These are phyloP conservation scores for Mycena vulgaris DNA, from an alignment of 768 basidiomycete genomes.

Conservation along the genomic window DNA sequence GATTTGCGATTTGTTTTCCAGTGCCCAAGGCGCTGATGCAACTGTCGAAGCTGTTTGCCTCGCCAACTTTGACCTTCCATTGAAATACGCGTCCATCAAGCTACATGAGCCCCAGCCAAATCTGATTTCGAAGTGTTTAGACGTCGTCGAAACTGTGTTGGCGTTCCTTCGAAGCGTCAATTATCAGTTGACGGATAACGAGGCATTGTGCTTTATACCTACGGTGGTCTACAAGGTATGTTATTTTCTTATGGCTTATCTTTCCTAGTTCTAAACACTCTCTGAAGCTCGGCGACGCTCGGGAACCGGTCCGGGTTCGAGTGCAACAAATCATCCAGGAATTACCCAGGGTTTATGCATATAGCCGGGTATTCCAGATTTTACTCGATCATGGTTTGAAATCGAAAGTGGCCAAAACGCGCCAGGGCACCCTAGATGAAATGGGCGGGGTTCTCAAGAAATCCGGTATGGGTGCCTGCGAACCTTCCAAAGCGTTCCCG, in stretches of 20 bases:
- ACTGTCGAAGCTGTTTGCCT: constrained; percentile 75
- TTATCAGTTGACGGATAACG: constrained; percentile 87
- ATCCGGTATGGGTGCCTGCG: constrained; percentile 87
- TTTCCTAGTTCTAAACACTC: constrained; percentile 18
- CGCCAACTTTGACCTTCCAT: constrained; percentile 90
- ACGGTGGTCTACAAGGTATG: constrained; percentile 90
- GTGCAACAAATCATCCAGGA: constrained; percentile 89
- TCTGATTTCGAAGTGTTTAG: constrained; percentile 88
- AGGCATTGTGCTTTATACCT: constrained; percentile 91
- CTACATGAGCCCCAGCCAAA: constrained; percentile 94
- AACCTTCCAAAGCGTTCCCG: constrained; percentile 86
- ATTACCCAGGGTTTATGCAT: constrained; percentile 92
- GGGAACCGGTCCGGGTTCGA: constrained; percentile 85
- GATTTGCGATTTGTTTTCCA: constrained; percentile 83
- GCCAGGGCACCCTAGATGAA: constrained; percentile 90
- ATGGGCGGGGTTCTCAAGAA: constrained; percentile 82
- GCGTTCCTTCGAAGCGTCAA: constrained; percentile 80
- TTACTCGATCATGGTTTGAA: constrained; percentile 91
- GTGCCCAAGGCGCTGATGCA: constrained; percentile 70
- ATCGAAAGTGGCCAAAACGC: constrained; percentile 92
- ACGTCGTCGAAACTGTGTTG: constrained; percentile 85
- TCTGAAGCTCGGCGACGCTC: constrained; percentile 91
- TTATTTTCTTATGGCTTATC: background rate
- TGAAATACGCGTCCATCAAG: constrained; percentile 95
- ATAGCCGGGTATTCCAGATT: constrained; percentile 91